These are phyloP conservation scores for Blastomyces gilchristii DNA, from an alignment of 2,329 filamentous ascomycete genomes.

Conservation along the genomic window DNA sequence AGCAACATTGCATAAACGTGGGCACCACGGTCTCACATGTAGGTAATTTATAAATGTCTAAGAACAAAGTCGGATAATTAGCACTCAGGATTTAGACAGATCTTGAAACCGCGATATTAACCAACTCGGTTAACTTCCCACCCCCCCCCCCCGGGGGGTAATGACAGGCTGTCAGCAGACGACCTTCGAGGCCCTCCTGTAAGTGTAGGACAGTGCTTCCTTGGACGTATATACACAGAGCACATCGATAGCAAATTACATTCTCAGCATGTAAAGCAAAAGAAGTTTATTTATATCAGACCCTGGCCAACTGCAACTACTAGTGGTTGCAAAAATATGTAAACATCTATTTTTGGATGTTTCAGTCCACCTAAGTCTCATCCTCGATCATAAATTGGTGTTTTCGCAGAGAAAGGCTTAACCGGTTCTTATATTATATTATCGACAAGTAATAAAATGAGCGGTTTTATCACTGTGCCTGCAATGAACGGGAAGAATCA, in stretches of 20 bases:
- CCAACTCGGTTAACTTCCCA: background rate
- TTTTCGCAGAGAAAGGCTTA: background rate
- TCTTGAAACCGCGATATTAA: background rate
- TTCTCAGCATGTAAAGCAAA: background rate
- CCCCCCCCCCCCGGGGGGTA: too few species aligned
- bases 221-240: background rate
- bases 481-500: too few species aligned
- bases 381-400: background rate
- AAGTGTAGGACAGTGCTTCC: background rate
- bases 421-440: too few species aligned
- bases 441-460: background rate
- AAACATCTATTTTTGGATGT: background rate
- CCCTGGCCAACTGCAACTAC: background rate
- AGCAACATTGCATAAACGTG: background rate
- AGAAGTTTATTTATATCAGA: background rate
- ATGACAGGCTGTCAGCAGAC: background rate
- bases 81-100: background rate
- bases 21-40: background rate
- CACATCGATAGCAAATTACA: background rate
- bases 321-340: background rate
- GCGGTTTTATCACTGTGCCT: too few species aligned
- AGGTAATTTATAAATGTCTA: background rate
- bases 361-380: background rate
- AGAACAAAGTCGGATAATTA: background rate
- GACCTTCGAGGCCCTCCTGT: too few species aligned